Base-by-base conservation (phyloP, 768 basidiomycete genomes). In the Vararia minispora region DNA sequence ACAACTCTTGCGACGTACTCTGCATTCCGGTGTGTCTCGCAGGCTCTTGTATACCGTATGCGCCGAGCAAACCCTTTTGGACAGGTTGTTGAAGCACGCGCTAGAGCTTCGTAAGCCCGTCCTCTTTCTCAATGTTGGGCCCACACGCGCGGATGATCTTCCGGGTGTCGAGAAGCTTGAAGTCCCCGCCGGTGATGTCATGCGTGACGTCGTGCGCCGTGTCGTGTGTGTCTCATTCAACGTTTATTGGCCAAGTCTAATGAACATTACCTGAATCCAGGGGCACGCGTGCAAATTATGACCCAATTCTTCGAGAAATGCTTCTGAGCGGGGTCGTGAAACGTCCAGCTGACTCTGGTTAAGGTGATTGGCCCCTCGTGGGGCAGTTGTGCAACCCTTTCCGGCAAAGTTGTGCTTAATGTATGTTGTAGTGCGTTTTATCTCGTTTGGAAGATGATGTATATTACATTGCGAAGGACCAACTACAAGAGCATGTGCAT, bases 1-100 rank as follows among this genome's bases (percentile, higher is more conserved):
- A 92, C 90, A 0, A 90, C 88, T 1, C 72, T 95, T 20, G 90
- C 94, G 1, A 97, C 92, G 0, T 95, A 84, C 59, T 91, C 87
- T 5, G 89, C 90, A 2, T 95, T 81, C 59, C 69, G 86, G 86
- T 85, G 47, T 18, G 62, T 39, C 28, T 22, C 17, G 11, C 25
- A 3, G 21, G 34, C 18, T 16, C 37, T n/a, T 22, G 11, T 13
- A n/a, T 23, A 14, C 18, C 21, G 17, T 16, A 21, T 14, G n/a
- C n/a, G n/a, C n/a, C 20, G 10, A 5, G 14, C 29, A n/a, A 17
- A 10, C 13, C 8, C 11, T 12, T 22, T 28, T 12, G 4, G 12
- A 22, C 43, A 86, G 91, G 48, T 60, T 97, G 22, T 65, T 92
- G 33, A 88, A 81, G 55, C 79, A 75, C 47, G 89, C 91, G 1